Evolutionary conservation across 176 grass and related monocot genomes (phyloP), one percentile per base, ranked within the genome.

Genomic region (Carex kokanica): DNA sequence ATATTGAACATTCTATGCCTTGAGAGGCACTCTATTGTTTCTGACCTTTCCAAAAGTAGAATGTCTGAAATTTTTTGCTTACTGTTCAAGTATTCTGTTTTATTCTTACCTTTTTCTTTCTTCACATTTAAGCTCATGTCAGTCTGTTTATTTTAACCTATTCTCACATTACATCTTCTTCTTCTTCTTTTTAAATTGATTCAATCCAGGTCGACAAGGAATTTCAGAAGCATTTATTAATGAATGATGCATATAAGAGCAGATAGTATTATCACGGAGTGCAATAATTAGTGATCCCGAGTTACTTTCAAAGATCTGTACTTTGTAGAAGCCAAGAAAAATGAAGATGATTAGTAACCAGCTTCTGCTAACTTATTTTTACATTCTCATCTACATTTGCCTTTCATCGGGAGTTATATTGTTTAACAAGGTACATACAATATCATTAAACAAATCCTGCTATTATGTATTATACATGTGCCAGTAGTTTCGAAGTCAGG

Each of bases 371-470:
- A 99, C 96, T 83, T 99, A 99, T 83, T 88, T 99, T 86, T 99
- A 99, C 88, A 84, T 99, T 69, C 83, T 99, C 43, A 88, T 99
- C 86, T 99, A 99, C 86, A 89, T 99, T 84, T 99, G 93, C 74
- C 93, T 99, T 82, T 99, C 96, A 78, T 99, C 96, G 68, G 91
- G 93, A 64, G 96, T 99, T 85, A 99, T 99, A 86, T 79, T 99
- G 72, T 99, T 94, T 60, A 99, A 99, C 89, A 99, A 99, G 84
- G 96, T 95, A 90, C 72, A 32, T 20, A 80, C 24, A 31, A 15
- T 55, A 17, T 55, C 51, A 31, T 55, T 77, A 31, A 29, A 17
- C 36, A 77, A 38, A 71, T 75, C 23, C 14, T 1, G 12, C 4
- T 69, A 18, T 6, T 18, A 55, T 49, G 69, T 55, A 16, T 75